Evolutionary conservation across 2,329 filamentous ascomycete species (phyloP), one percentile per base, ranked within the genome.

Genomic region (Alternaria angustiovoidea): DNA sequence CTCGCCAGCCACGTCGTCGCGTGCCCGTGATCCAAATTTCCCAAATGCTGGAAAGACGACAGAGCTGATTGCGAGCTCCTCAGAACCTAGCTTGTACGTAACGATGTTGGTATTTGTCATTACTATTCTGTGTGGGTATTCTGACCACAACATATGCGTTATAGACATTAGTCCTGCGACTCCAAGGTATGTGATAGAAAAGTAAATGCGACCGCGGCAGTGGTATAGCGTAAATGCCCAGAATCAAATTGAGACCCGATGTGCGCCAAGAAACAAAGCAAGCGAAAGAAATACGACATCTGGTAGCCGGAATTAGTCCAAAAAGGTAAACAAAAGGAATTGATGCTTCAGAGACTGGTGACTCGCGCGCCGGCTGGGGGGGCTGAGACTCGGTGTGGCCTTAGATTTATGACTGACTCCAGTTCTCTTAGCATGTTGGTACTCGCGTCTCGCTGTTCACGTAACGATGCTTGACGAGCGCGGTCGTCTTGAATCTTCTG

Each of bases 371-470:
- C 67, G 4, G 56, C 46, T 8, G 46, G 51, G 7, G 74, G 69
- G 7, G 63, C 64, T 11, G 64, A 66, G 7, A 57, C 48, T 14
- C 75, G 58, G 42, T 72, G 69, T 26, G 76, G 75, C 34, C 77
- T 55, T 20, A 79, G 59, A 53, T 74, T 76, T 42, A 98, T 96
- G 61, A 99, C 88, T 63, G 92, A 94, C 81, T 97, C 93, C 59
- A 99, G 84, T 80, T 99, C 95, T 64, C 91, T 89, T 64, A 99
- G 85, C 92, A 99, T 97, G 69, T 91, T 92, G 43, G 89, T 91
- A 64, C 89, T 96, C 11, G 92, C 91, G 63, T 97, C 93, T 44
- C 88, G 83, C 73, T 91, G 90, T 69, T 94, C 91, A 56, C 89
- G 87, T 41, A 89, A 82, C 41, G 88, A 84, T 20, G 91, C 90